Conservation (phyloP, 495 filamentous ascomycete genomes). For the Glarea lozoyensis region DNA sequence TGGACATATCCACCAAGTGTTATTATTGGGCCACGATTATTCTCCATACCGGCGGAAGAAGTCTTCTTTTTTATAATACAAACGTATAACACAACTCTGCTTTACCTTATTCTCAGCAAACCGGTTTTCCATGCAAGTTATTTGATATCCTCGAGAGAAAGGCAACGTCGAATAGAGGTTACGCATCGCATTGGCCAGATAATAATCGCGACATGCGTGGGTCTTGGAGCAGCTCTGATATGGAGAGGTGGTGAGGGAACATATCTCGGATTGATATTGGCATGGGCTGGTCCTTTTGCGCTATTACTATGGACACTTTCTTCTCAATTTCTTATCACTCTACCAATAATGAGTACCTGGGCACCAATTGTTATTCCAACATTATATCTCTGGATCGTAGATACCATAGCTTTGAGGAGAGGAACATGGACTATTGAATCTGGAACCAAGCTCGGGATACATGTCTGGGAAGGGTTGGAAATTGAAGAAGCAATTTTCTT, state of each 20-base stretch:
- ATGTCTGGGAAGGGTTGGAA: conserved; percentile 53
- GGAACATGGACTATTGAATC: conserved; percentile 59
- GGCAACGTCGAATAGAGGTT: conserved; percentile 17
- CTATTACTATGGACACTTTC: conserved; percentile 52
- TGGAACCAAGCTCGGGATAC: conserved; percentile 49
- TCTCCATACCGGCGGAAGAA: conserved; percentile 55
- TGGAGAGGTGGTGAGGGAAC: conserved; percentile 34
- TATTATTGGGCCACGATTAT: conserved; percentile 47
- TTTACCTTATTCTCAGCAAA: conserved; percentile 57
- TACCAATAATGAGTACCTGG: conserved; percentile 42
- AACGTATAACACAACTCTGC: conserved; percentile 57
- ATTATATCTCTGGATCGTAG: conserved; percentile 57
- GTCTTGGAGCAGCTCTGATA: conserved; percentile 31
- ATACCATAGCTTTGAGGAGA: conserved; percentile 48
- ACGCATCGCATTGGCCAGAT: conserved; percentile 29
- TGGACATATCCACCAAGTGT: conserved; percentile 60
- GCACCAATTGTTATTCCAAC: conserved; percentile 52
- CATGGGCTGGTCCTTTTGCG: conserved; percentile 57
- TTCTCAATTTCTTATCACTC: conserved; percentile 46
- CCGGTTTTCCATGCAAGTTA: conserved; percentile 48
- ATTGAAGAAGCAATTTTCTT: conserved; percentile 66
- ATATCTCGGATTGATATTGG: conserved; percentile 56
- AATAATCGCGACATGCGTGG: conserved; percentile 28
- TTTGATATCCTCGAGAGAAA: conserved; percentile 27
- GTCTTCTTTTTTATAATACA: conserved; percentile 71